Percentiles rank a stretch among this genome's conserved stretches.
Conservation (phyloP, 805 yeast genomes). For the Ogataea degrootiae region DNA sequence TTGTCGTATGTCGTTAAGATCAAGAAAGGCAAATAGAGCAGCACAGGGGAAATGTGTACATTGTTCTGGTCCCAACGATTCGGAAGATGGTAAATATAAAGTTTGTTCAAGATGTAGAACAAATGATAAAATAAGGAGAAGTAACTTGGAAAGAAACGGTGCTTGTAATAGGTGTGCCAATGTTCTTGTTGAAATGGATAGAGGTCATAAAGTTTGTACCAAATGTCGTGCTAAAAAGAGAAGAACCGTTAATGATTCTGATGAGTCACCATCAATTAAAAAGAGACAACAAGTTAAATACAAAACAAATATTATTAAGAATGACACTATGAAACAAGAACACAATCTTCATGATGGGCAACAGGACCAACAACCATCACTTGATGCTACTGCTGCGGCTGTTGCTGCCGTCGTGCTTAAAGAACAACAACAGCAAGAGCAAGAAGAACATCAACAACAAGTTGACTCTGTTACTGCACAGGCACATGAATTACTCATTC, state of each 20-base stretch:
- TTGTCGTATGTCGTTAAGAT: slow-evolving; percentile 51
- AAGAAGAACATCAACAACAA: background rate
- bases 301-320: background rate
- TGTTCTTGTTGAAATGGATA: slow-evolving; percentile 41
- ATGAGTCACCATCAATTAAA: background rate
- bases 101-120: slow-evolving; percentile 64
- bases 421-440: background rate
- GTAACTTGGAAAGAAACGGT: slow-evolving; percentile 51
- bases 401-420: too few species aligned
- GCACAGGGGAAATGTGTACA: slow-evolving; percentile 66
- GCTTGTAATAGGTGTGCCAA: slow-evolving; percentile 61
- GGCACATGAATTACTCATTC: background rate
- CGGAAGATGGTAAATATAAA: slow-evolving; percentile 43
- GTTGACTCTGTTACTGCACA: background rate
- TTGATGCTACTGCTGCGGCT: too few species aligned
- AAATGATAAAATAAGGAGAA: slow-evolving; percentile 54
- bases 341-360: background rate
- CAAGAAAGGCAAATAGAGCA: slow-evolving; percentile 53
- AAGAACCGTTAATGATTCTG: slow-evolving; percentile 11
- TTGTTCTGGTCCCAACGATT: slow-evolving; percentile 54
- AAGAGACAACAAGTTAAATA: background rate
- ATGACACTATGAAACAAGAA: background rate
- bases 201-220: slow-evolving; percentile 52
- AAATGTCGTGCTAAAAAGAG: slow-evolving; percentile 52
- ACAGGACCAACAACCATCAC: background rate